Evolutionary conservation across 176 grass and related monocot genomes (phyloP), one percentile per base, ranked within the genome.

Genomic region (Microstegium vimineum): DNA sequence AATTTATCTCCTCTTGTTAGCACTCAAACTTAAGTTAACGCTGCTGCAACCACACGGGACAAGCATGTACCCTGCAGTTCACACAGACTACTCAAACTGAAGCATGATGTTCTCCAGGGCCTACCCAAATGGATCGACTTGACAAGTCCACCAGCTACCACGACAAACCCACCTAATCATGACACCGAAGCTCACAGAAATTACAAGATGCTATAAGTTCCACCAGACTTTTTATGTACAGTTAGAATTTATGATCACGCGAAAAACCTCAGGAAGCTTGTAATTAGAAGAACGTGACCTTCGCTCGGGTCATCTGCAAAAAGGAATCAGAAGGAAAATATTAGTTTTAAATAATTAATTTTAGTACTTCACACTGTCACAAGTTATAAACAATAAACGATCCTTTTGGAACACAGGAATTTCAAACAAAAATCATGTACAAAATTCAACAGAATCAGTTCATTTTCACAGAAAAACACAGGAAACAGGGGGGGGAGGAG

Each of bases 161-260:
- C 9, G 7, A 56, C 45, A 80, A 60, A 43, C 12, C 5, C 34
- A 38, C 35, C 17, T 5, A 10, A 9, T 18, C 31, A 8, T 13
- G 33, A 78, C 1, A 37, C 20, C 23, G 9, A 45, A 67, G 47
- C 60, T 69, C 68, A 60, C 36, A 73, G 38, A 83, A 74, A 78
- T 82, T 77, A 78, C 78, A 90, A 51, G 66, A 74, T 86, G 46
- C 36, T 78, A 60, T 83, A 78, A 26, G 37, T 69, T 83, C 83
- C 77, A 4, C 79, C 61, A 33, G 74, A 62, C 84, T 62, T 69
- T 73, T 79, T 82, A 86, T 90, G 84, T 86, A 90, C 88, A 90
- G 61, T 68, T 79, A 20, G 34, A 77, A 52, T 66, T 76, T 66
- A 45, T 33, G 46, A 38, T 79, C 73, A 61, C 23, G 28, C 80